Evolutionary conservation across 495 filamentous ascomycete species (phyloP), one percentile per base, ranked within the genome.

Genomic region (Pyrenula aspistea): DNA sequence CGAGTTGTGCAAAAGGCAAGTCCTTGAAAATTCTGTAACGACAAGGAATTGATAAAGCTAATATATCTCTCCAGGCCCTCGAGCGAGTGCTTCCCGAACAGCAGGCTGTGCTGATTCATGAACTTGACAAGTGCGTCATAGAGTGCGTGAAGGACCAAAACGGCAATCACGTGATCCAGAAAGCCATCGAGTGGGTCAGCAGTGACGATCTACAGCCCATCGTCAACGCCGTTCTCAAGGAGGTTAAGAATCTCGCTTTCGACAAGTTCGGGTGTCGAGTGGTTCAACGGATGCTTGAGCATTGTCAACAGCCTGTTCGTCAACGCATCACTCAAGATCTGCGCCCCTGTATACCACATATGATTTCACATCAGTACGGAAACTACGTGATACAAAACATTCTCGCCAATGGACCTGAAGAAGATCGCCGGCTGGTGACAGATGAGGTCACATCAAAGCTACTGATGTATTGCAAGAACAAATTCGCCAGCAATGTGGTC

Each of bases 321-420:
- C 71, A 77, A 53, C 78, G 73, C 2, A 82, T 98, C 8, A 79
- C 96, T 53, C 71, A 76, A 10, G 94, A 98, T 69, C 75, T 98
- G 2, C 88, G 94, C 62, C 71, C 70, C 4, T 89, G 84, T 63
- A 84, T 86, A 0, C 58, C 79, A 23, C 76, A 74, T 52, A 79
- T 98, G 31, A 87, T 97, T 54, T 79, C 84, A 2, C 90, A 98
- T 63, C 88, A 92, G 63, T 98, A 88, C 60, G 93, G 93, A 25
- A 98, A 98, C 71, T 98, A 98, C 66, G 93, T 98, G 25, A 89
- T 87, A 12, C 94, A 97, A 65, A 90, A 98, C 70, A 81, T 97
- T 53, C 92, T 98, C 55, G 78, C 87, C 55, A 83, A 89, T 59
- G 94, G 94, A 12, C 77, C 83, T 25, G 80, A 83, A 22, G 83